Percentiles rank a stretch among this genome's conserved stretches.
phyloP scores from a whole-genome alignment of 2,329 filamentous ascomycete genomes.

The Hymenoscyphus fructigenus region DNA sequence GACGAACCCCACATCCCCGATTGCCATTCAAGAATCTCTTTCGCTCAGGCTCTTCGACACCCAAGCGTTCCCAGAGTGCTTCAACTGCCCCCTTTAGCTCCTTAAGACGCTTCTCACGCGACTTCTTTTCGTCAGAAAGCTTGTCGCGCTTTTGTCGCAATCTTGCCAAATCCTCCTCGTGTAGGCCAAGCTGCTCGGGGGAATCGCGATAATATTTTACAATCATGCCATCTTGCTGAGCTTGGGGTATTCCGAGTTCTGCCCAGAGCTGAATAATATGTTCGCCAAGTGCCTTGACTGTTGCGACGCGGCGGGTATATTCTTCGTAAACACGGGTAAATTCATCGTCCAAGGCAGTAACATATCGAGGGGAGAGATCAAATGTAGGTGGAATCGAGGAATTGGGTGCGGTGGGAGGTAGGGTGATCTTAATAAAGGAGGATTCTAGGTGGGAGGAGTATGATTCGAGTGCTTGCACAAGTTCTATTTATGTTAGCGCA shows the following conservation, averaged over 20 bases:
- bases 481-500: slow-evolving; percentile 56
- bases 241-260: slow-evolving; percentile 90
- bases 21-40: slow-evolving; percentile 85
- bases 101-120: slow-evolving; percentile 70
- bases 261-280: slow-evolving; percentile 94
- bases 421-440: slow-evolving; percentile 78
- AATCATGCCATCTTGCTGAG: slow-evolving; percentile 83
- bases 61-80: slow-evolving; percentile 82
- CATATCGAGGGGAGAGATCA: slow-evolving; percentile 88
- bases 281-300: slow-evolving; percentile 73
- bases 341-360: slow-evolving; percentile 81
- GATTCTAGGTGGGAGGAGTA: slow-evolving; percentile 95
- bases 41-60: slow-evolving; percentile 77
- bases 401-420: slow-evolving; percentile 79
- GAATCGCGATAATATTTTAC: slow-evolving; percentile 87
- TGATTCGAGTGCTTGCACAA: slow-evolving; percentile 89
- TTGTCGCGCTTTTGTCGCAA: slow-evolving; percentile 76
- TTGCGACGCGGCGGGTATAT: slow-evolving; percentile 78
- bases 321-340: slow-evolving; percentile 96
- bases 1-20: slow-evolving; percentile 84
- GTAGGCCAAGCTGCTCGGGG: slow-evolving; percentile 90
- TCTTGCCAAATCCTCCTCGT: slow-evolving; percentile 77
- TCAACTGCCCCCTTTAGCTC: slow-evolving; percentile 80
- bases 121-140: slow-evolving; percentile 83
- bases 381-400: slow-evolving; percentile 78